Conservation (phyloP, 495 filamentous ascomycete genomes). For the Penicillium steckii region DNA sequence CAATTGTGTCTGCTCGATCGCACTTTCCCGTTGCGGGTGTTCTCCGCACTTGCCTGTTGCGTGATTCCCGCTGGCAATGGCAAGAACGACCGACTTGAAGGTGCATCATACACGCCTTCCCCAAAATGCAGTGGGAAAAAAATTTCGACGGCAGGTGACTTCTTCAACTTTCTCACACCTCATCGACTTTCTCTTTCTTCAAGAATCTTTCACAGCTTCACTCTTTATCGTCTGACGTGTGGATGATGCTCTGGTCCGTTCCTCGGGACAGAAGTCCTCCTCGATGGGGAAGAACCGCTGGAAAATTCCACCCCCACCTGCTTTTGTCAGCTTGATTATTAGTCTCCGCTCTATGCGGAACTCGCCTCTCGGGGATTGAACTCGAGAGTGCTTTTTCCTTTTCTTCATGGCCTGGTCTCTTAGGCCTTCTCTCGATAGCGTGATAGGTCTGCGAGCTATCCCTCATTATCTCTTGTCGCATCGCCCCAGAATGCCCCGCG, state of each 20-base stretch:
- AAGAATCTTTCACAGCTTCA: background rate
- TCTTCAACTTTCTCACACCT: background rate
- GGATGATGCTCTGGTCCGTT: background rate
- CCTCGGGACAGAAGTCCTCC: slow-evolving; percentile 3
- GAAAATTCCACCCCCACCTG: slow-evolving; percentile 10
- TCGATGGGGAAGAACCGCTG: background rate
- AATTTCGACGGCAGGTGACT: background rate
- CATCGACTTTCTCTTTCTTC: background rate
- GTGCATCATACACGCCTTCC: background rate
- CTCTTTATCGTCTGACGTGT: slow-evolving; percentile 1
- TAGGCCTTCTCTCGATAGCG: background rate
- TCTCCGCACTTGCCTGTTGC: background rate
- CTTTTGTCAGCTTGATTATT: slow-evolving; percentile 32
- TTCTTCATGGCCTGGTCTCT: background rate
- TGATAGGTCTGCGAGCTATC: background rate
- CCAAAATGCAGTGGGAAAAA: too few relatives aligned
- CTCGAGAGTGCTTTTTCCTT: slow-evolving; percentile 4
- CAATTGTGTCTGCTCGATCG: too few relatives aligned
- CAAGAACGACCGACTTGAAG: background rate
- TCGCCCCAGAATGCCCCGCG: slow-evolving; percentile 38
- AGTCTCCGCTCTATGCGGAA: slow-evolving; percentile 10
- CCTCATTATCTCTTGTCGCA: slow-evolving; percentile 13
- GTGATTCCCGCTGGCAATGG: background rate
- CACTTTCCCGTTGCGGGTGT: too few relatives aligned
- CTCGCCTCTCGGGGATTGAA: background rate